These are phyloP conservation scores for Zea luxurians DNA, from an alignment of 176 grass and related monocot genomes.

Conservation along the genomic window DNA sequence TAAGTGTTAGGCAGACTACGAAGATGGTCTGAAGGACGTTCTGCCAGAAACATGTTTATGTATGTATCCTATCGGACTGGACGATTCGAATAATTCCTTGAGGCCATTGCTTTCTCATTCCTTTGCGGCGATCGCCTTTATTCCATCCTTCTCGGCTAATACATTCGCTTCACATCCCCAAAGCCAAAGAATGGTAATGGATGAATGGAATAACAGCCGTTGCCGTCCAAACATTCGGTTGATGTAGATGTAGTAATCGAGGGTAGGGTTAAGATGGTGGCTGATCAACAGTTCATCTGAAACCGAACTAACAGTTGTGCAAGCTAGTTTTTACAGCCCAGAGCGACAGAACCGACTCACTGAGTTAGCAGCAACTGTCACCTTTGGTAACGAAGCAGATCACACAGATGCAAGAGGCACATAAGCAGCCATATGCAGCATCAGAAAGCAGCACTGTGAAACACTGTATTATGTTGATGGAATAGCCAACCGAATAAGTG, in stretches of 20 bases:
- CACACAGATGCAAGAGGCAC: not conserved
- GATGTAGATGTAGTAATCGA: not conserved
- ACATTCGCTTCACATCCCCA: conserved; percentile 29
- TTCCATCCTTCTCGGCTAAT: conserved; percentile 62
- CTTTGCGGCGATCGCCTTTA: conserved; percentile 56
- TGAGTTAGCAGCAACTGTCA: not conserved
- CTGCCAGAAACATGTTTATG: not conserved
- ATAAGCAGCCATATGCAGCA: not conserved
- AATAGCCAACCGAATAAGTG: no score
- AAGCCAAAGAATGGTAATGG: conserved; percentile 25
- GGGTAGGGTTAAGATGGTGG: no score
- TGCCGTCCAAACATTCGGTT: conserved; percentile 17
- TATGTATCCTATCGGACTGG: not conserved
- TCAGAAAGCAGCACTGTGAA: not conserved
- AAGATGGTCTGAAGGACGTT: conserved; percentile 1
- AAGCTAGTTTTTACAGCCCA: not conserved
- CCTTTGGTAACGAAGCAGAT: not conserved
- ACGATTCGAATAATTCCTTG: conserved; percentile 51
- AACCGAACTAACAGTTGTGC: not conserved
- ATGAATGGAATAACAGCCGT: conserved; percentile 35
- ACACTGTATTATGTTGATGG: not conserved
- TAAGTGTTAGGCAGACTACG: not conserved
- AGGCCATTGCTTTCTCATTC: conserved; percentile 39
- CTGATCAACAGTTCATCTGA: no score
- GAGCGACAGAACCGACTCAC: not conserved